Conservation (phyloP, 1,284 basidiomycete species). For the Salmacisia buchloeana region DNA sequence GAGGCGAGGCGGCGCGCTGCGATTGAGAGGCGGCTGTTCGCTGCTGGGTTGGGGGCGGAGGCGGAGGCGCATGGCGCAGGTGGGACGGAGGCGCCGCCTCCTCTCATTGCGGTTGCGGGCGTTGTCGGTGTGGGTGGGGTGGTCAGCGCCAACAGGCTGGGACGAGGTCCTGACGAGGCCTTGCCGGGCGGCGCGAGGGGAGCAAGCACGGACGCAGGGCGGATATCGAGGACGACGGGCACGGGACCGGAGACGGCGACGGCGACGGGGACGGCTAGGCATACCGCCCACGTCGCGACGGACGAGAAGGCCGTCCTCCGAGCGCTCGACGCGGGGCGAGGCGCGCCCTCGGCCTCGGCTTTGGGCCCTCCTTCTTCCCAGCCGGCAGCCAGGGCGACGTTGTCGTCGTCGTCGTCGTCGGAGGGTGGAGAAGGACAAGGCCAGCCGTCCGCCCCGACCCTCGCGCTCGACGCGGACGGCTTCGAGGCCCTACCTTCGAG, state of each 20-base stretch:
- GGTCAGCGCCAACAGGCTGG: background rate
- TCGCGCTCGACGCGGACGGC: constrained; percentile 1
- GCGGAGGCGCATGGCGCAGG: background rate
- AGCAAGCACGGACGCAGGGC: too few species aligned
- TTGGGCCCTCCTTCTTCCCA: too few species aligned
- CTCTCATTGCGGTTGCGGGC: background rate
- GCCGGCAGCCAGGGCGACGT: too few species aligned
- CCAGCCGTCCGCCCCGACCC: background rate
- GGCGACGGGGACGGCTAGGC: too few species aligned
- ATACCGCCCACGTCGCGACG: constrained; percentile 3
- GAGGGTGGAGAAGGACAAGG: too few species aligned
- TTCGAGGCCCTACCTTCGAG: background rate
- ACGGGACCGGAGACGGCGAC: too few species aligned
- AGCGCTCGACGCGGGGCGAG: background rate
- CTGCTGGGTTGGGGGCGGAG: background rate
- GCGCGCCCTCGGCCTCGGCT: background rate
- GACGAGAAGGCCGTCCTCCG: constrained; percentile 6
- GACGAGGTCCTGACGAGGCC: too few species aligned
- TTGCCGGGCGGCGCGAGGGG: too few species aligned
- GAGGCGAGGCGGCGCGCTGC: background rate
- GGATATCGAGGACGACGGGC: too few species aligned
- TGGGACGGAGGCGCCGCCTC: background rate
- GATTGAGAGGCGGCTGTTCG: background rate
- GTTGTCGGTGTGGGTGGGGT: background rate
- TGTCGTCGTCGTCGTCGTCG: too few species aligned